Evolutionary conservation across 2,329 filamentous ascomycete species (phyloP).

Genomic region (Alternaria triticimaculans): DNA sequence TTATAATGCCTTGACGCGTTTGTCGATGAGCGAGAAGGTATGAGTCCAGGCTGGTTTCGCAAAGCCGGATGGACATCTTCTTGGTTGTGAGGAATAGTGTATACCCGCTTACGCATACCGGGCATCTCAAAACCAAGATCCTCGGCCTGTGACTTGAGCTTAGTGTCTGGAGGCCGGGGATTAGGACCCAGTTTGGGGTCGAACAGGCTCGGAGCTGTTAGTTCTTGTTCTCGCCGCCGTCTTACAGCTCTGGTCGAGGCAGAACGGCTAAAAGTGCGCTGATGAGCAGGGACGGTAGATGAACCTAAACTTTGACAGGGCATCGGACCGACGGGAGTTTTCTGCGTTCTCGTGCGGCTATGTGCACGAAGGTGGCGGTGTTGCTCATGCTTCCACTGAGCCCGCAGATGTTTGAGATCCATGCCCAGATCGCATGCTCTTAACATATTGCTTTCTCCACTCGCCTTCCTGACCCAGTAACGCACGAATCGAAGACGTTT

Average conservation of each 20-base stretch:
- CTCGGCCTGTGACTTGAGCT: not conserved
- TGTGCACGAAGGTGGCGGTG: not conserved
- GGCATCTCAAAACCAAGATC: slow-evolving; percentile 8
- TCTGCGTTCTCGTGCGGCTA: not conserved
- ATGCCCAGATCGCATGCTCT: slow-evolving; percentile 31
- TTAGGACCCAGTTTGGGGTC: slow-evolving; percentile 13
- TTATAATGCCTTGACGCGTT: not conserved
- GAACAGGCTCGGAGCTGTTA: not conserved
- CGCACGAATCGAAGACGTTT: slow-evolving; percentile 32
- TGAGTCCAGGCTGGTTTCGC: not conserved
- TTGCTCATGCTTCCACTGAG: slow-evolving; percentile 13
- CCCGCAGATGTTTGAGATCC: slow-evolving; percentile 22
- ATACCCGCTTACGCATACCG: not conserved
- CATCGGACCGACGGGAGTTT: not conserved
- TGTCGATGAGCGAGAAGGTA: not conserved
- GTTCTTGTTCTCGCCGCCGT: not conserved
- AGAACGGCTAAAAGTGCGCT: not conserved
- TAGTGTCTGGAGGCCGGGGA: slow-evolving; percentile 5
- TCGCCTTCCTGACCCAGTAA: slow-evolving; percentile 30
- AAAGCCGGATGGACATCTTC: not conserved
- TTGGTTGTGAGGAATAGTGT: not conserved
- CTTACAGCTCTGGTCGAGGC: not conserved
- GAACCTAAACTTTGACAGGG: not conserved
- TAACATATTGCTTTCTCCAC: slow-evolving; percentile 12
- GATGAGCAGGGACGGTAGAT: not conserved